phyloP scores from a whole-genome alignment of 2,329 filamentous ascomycete species.

The Esteya vermicola region DNA sequence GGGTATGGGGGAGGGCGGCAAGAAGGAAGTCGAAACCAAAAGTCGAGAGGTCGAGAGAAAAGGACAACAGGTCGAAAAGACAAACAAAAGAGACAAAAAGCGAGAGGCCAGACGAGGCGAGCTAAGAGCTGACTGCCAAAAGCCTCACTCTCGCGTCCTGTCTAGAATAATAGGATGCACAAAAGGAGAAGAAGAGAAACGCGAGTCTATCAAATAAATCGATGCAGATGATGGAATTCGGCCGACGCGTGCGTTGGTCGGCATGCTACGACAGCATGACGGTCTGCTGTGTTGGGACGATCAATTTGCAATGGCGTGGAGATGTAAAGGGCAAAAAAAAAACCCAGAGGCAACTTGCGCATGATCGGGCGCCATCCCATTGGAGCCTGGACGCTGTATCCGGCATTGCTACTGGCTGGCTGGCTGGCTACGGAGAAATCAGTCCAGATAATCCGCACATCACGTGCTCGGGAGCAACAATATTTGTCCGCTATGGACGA shows the following conservation, averaged over 20 bases:
- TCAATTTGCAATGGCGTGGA: neutral
- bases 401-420: neutral
- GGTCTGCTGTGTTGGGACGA: neutral
- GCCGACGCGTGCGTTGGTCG: constrained; percentile 2
- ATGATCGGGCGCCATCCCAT: constrained; percentile 2
- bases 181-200: too few relatives aligned
- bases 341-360: neutral
- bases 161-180: too few relatives aligned
- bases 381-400: neutral
- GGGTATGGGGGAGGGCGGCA: too few relatives aligned
- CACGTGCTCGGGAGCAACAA: neutral
- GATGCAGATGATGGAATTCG: neutral
- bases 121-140: too few relatives aligned
- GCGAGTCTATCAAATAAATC: too few relatives aligned
- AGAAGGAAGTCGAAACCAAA: too few relatives aligned
- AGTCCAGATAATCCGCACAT: neutral
- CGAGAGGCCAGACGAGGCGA: too few relatives aligned
- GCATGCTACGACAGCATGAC: neutral
- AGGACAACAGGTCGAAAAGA: too few relatives aligned
- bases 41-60: too few relatives aligned
- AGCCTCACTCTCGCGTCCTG: too few relatives aligned
- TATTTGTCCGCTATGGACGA: neutral
- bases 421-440: too few relatives aligned
- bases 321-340: neutral
- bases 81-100: too few relatives aligned